phyloP scores from a whole-genome alignment of 2,329 filamentous ascomycete genomes.

The Hansfordia pulvinata region DNA sequence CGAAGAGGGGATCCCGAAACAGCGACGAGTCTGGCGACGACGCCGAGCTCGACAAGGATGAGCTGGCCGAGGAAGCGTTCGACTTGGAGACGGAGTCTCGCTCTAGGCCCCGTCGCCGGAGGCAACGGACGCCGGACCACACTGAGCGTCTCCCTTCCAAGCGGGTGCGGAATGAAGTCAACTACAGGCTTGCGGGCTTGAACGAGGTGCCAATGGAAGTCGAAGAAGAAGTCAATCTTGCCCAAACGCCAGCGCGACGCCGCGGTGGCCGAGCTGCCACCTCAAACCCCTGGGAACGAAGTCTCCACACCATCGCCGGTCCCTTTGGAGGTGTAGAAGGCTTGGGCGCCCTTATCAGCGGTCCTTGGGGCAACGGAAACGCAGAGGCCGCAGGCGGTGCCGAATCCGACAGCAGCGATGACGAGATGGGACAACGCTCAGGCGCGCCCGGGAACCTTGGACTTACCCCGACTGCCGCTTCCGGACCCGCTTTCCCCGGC shows the following conservation, averaged over 20 bases:
- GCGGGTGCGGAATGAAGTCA: conserved; percentile 52
- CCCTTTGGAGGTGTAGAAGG: conserved; percentile 83
- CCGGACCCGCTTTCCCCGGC: conserved; percentile 29
- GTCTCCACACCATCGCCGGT: conserved; percentile 77
- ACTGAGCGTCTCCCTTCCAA: conserved; percentile 37
- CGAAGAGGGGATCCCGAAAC: conserved; percentile 32
- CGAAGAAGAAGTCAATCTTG: conserved; percentile 61
- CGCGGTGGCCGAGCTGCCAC: conserved; percentile 50
- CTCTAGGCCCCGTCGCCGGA: conserved; percentile 32
- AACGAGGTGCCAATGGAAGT: conserved; percentile 52
- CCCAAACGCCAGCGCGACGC: conserved; percentile 55
- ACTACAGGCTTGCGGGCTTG: conserved; percentile 77
- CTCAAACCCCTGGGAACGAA: conserved; percentile 57
- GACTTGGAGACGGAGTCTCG: conserved; percentile 44
- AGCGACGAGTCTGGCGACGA: conserved; percentile 40
- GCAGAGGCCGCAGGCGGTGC: conserved; percentile 50
- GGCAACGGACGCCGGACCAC: conserved; percentile 45
- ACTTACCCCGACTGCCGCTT: conserved; percentile 41
- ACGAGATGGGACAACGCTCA: conserved; percentile 62
- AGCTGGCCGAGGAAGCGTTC: conserved; percentile 51
- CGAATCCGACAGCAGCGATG: conserved; percentile 94
- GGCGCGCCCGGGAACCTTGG: conserved; percentile 44
- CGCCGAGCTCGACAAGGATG: conserved; percentile 46
- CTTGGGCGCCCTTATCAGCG: conserved; percentile 55
- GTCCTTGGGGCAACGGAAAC: conserved; percentile 58